phyloP scores from a whole-genome alignment of 1,284 basidiomycete genomes.

The Earliella scabrosa region DNA sequence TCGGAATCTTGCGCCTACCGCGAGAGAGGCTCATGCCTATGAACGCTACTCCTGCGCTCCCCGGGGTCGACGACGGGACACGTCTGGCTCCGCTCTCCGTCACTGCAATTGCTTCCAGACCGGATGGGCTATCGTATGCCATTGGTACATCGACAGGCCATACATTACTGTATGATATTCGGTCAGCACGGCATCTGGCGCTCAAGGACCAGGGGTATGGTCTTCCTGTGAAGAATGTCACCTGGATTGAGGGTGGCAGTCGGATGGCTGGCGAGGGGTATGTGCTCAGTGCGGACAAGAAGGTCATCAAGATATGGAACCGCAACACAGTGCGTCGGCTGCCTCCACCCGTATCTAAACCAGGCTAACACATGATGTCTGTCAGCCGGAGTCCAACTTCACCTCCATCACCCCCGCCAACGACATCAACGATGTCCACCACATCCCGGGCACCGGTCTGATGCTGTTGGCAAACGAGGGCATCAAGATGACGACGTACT shows the following conservation, averaged over 20 bases:
- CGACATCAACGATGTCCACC: slow-evolving; percentile 89
- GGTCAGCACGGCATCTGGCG: slow-evolving; percentile 83
- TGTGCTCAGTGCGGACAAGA: slow-evolving; percentile 89
- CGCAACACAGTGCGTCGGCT: slow-evolving; percentile 62
- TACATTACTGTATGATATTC: slow-evolving; percentile 93
- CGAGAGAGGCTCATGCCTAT: slow-evolving; percentile 57
- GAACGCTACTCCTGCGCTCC: slow-evolving; percentile 42
- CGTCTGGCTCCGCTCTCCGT: slow-evolving; percentile 55
- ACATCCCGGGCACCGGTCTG: slow-evolving; percentile 84
- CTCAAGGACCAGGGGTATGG: slow-evolving; percentile 98
- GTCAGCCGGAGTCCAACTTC: slow-evolving; percentile 89
- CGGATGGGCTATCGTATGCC: slow-evolving; percentile 92
- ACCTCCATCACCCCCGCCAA: slow-evolving; percentile 90
- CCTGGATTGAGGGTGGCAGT: slow-evolving; percentile 89
- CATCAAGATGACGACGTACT: slow-evolving; percentile 90
- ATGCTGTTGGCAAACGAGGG: slow-evolving; percentile 92
- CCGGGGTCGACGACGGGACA: slow-evolving; percentile 47
- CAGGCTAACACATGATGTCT: slow-evolving; percentile 8
- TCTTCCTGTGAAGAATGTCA: slow-evolving; percentile 84
- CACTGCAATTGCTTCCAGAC: slow-evolving; percentile 83
- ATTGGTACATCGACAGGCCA: slow-evolving; percentile 96
- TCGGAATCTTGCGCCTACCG: slow-evolving; percentile 83
- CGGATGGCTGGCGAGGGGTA: slow-evolving; percentile 87
- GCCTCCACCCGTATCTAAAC: slow-evolving; percentile 34
- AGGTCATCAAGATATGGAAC: slow-evolving; percentile 97